Evolutionary conservation across 1,284 basidiomycete species (phyloP).

Genomic region (Golubevia pallescens): DNA sequence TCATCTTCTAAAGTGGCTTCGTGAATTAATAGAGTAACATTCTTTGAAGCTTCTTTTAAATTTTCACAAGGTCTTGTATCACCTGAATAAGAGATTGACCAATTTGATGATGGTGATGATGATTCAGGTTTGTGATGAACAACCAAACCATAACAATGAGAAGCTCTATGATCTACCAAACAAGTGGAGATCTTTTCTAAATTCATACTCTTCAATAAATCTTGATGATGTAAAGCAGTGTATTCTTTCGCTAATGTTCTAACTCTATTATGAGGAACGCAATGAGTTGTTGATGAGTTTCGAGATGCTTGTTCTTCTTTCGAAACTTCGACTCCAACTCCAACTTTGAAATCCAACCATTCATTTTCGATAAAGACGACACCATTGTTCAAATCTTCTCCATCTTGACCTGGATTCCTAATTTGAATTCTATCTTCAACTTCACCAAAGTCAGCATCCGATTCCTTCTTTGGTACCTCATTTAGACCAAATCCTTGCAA

Average conservation of each 20-base stretch:
- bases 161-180: slow-evolving; percentile 18
- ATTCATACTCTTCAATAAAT: not conserved
- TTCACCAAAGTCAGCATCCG: not conserved
- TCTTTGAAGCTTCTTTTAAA: slow-evolving; percentile 73
- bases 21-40: slow-evolving; percentile 84
- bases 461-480: slow-evolving; percentile 14
- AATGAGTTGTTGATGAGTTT: not conserved
- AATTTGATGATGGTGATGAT: slow-evolving; percentile 7
- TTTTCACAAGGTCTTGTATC: slow-evolving; percentile 81
- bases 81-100: slow-evolving; percentile 71
- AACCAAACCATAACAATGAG: slow-evolving; percentile 38
- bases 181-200: not conserved
- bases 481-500: slow-evolving; percentile 39
- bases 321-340: not conserved
- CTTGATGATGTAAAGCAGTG: not conserved
- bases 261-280: not conserved
- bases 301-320: not conserved
- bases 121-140: slow-evolving; percentile 67
- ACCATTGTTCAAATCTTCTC: not conserved
- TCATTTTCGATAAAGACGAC: not conserved
- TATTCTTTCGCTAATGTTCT: not conserved
- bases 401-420: not conserved
- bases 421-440: not conserved
- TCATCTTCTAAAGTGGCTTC: slow-evolving; percentile 88
- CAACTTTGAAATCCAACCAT: not conserved